Conservation (phyloP, 2,329 filamentous ascomycete species). For the Gremmenia infestans region DNA sequence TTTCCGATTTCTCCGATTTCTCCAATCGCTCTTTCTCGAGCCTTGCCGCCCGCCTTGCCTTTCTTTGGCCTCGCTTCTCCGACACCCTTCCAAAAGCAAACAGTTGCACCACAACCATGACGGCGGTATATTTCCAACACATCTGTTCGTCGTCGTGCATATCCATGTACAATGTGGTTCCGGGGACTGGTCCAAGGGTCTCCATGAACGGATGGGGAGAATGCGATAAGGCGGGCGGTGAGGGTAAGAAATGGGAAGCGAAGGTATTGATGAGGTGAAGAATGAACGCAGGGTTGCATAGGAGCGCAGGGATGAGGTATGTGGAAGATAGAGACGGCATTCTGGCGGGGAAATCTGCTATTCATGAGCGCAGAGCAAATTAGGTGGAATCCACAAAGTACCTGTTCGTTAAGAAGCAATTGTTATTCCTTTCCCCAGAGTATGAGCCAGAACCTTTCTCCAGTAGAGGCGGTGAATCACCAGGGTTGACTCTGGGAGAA, state of each 20-base stretch:
- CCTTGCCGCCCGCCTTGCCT: conserved; percentile 18
- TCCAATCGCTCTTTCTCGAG: conserved; percentile 10
- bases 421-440: neutral
- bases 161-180: conserved; percentile 31
- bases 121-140: conserved; percentile 36
- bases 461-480: neutral
- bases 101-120: conserved; percentile 36
- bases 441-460: neutral
- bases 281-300: conserved; percentile 37
- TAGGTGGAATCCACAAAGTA: neutral
- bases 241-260: conserved; percentile 31
- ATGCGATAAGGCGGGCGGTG: conserved; percentile 24
- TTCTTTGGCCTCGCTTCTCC: conserved; percentile 23
- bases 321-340: conserved; percentile 25
- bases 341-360: conserved; percentile 4
- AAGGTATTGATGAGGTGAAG: conserved; percentile 37
- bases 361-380: neutral
- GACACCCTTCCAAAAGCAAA: conserved; percentile 31
- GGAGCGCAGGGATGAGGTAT: conserved; percentile 34
- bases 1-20: neutral
- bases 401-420: neutral
- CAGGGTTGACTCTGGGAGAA: neutral
- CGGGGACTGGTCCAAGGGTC: conserved; percentile 27
- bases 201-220: conserved; percentile 29
- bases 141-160: conserved; percentile 34